phyloP scores from a whole-genome alignment of 2,329 filamentous ascomycete genomes.

The Stachybotrys echinatus region DNA sequence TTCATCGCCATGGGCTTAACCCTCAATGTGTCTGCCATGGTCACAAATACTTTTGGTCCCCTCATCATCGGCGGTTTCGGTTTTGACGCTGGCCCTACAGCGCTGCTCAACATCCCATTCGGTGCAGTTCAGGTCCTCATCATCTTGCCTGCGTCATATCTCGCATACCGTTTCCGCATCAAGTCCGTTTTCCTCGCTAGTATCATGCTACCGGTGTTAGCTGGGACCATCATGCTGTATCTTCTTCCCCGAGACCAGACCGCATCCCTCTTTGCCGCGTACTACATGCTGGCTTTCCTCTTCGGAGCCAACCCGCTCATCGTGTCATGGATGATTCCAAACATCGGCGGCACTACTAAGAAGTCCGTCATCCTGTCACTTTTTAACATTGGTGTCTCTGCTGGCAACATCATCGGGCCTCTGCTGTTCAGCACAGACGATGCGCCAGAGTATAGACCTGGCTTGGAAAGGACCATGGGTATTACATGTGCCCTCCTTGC shows the following conservation, averaged over 20 bases:
- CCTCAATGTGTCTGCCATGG: conserved; percentile 58
- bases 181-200: conserved; percentile 51
- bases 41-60: conserved; percentile 61
- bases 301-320: conserved; percentile 62
- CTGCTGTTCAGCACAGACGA: conserved; percentile 54
- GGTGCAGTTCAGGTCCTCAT: conserved; percentile 55
- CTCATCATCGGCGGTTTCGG: conserved; percentile 57
- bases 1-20: conserved; percentile 56
- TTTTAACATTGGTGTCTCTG: conserved; percentile 56
- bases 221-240: conserved; percentile 53
- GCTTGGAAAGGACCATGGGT: conserved; percentile 48
- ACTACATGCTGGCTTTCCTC: conserved; percentile 62
- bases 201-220: conserved; percentile 55
- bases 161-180: conserved; percentile 49
- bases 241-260: conserved; percentile 36
- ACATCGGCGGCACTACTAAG: conserved; percentile 64
- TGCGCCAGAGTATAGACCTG: conserved; percentile 53
- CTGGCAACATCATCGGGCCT: conserved; percentile 64
- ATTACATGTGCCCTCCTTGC: conserved; percentile 49
- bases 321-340: conserved; percentile 64
- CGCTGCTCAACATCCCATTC: conserved; percentile 63
- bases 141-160: conserved; percentile 53
- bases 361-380: conserved; percentile 59
- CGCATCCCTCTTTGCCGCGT: conserved; percentile 48
- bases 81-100: conserved; percentile 51